Evolutionary conservation across 352 stramenopile genomes (phyloP), one percentile per base, ranked within the genome.

Genomic region (Phytophthora colocasiae): DNA sequence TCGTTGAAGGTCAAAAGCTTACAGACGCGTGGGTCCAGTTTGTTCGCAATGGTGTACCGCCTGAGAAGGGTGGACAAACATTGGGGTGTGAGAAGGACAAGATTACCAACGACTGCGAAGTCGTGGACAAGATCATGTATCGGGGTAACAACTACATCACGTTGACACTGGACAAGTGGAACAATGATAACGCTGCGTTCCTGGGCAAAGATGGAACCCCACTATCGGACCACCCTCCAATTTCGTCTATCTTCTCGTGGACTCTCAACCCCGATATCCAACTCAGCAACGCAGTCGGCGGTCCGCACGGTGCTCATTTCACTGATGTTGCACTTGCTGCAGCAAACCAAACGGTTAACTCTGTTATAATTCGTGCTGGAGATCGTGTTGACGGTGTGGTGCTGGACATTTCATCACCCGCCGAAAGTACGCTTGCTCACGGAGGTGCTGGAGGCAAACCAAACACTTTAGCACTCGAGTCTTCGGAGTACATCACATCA

Each of bases 81-180:
- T 47, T 87, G 12, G 53, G 59, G 46, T 87, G 78, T 27, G 67
- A 74, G 7, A 58, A 61, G 9, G 50, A 50, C 4, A 73, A 68
- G 34, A 75, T 78, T 44, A 78, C 71, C 4, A 76, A 83, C 55
- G 56, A 68, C 39, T 87, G 78, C 46, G 78, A 87, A 31, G 75
- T 85, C 50, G 78, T 87, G 12, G 78, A 85, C 73, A 87, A 87
- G 70, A 83, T 87, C 63, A 69, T 87, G 56, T 85, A 77, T 60
- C 78, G 78, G 19, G 65, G 78, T 45, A 82, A 77, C 68, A 83
- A 87, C 45, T 62, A 73, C 34, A 62, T 85, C 38, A 74, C 52
- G 10, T 66, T 84, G 19, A 19, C 19, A 19, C 19, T 19, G 19
- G 19, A 19, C 19, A 19, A n/a, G 19, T 19, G 19, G 19, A 19